Base-by-base conservation (phyloP, 2,329 filamentous ascomycete species). In the Thyridium curvatum region DNA sequence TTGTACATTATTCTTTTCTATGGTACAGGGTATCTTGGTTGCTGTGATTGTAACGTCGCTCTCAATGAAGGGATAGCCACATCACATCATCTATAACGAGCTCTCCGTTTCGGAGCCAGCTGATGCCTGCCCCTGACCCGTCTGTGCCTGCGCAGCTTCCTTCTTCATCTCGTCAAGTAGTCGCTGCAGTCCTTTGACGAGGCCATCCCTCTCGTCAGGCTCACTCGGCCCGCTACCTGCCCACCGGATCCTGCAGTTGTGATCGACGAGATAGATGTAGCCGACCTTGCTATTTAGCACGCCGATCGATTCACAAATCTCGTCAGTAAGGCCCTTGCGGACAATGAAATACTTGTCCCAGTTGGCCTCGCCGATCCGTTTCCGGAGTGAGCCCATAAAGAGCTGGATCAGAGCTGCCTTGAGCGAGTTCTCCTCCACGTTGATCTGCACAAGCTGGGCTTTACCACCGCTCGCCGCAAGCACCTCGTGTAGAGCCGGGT, bases 211-310 rank as follows among this genome's bases (percentile, higher is more conserved):
- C 66, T 94, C 87, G 14, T 75, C 74, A 0, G 72, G 72, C 45
- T 79, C 71, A 34, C 81, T 78, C 34, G 71, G 58, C 12, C 82
- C 86, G 53, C 89, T 94, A 4, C 86, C 93, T 1, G 91, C 93
- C 93, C 93, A 98, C 41, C 93, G 77, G 50, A 98, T 94, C 63
- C 81, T 85, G 60, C 89, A 95, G 46, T 90, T 72, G 45, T 81
- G 72, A 59, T 98, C 93, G 42, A 98, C 71, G 35, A 98, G 71
- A 62, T 95, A 98, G 4, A 90, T 84, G 64, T 96, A 97, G 30
- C 90, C 91, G 28, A 96, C 91, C 62, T 90, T 94, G 49, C 79
- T 81, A 63, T 98, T 98, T 56, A 94, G 66, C 56, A 94, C 50
- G 10, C 80, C 81, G 44, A 84, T 77, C 30, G 65, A 68, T 59